These are phyloP conservation scores for Amanita subjunquillea DNA, from an alignment of 768 basidiomycete species.

Conservation along the genomic window DNA sequence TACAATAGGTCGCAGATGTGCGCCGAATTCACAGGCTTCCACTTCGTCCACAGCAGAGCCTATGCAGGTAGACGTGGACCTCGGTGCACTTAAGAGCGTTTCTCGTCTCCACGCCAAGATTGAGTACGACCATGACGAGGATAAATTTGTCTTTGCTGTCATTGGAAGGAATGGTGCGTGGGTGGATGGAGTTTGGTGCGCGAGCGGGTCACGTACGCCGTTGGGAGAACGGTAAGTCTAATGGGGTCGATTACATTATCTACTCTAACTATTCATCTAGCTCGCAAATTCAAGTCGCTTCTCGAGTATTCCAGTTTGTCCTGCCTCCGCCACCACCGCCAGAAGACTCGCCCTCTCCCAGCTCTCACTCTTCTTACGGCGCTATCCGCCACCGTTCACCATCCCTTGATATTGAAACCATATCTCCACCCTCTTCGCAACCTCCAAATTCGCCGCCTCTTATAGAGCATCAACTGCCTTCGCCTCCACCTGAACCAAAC, in stretches of 20 bases:
- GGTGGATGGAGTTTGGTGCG: constrained; percentile 96
- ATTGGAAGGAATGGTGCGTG: constrained; percentile 96
- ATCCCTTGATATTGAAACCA: constrained; percentile 73
- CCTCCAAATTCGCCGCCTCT: constrained; percentile 64
- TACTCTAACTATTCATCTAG: constrained; percentile 28
- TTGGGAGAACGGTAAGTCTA: constrained; percentile 64
- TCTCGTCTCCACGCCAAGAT: constrained; percentile 96
- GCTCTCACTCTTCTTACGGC: constrained; percentile 60
- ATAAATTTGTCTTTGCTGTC: constrained; percentile 82
- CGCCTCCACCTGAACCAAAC: constrained; percentile 19
- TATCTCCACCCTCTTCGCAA: constrained; percentile 74
- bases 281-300: constrained; percentile 94
- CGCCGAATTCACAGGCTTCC: constrained; percentile 36
- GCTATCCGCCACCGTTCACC: constrained; percentile 51
- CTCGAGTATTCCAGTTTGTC: constrained; percentile 93
- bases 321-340: constrained; percentile 80
- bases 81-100: constrained; percentile 94
- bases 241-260: constrained; percentile 1
- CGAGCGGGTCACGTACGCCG: constrained; percentile 78
- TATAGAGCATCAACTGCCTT: constrained; percentile 26
- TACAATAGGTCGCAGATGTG: constrained; percentile 87
- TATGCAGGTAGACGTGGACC: constrained; percentile 73
- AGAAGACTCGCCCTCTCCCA: constrained; percentile 75
- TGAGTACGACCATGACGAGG: constrained; percentile 85
- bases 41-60: constrained; percentile 49